Conservation (phyloP, 768 basidiomycete species). For the Chlorophyllum brunneum region DNA sequence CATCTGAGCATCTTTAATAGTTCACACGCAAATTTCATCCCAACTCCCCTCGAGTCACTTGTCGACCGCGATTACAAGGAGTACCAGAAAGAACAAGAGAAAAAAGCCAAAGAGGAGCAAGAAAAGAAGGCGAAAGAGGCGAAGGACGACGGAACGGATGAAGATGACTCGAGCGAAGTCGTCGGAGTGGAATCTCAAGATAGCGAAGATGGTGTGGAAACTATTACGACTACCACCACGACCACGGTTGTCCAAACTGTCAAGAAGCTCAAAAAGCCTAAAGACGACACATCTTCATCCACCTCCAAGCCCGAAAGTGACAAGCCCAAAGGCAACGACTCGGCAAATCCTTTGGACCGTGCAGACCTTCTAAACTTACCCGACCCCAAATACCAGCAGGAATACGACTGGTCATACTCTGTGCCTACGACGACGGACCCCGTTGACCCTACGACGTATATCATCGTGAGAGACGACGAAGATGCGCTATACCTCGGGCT, state of each 20-base stretch:
- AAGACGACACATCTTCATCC: conserved; percentile 2
- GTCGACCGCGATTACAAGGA: conserved; percentile 33
- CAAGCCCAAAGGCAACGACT: background rate
- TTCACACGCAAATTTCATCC: conserved; percentile 27
- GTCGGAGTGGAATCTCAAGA: conserved; percentile 2
- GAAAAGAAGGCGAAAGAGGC: conserved; percentile 21
- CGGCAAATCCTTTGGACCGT: background rate
- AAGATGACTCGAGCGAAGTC: background rate
- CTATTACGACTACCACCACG: conserved; percentile 25
- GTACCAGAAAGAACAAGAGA: conserved; percentile 24
- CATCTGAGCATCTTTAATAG: conserved; percentile 16
- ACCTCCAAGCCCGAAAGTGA: background rate
- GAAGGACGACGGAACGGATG: background rate
- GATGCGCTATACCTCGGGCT: conserved; percentile 37
- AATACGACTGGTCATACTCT: background rate
- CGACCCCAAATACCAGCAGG: conserved; percentile 8
- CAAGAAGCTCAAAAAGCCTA: conserved; percentile 20
- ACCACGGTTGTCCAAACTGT: conserved; percentile 22
- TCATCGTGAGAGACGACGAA: conserved; percentile 26
- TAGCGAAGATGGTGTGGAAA: conserved; percentile 19
- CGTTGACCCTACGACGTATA: conserved; percentile 19
- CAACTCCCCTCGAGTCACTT: conserved; percentile 29
- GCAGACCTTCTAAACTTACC: conserved; percentile 2
- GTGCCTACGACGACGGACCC: background rate
- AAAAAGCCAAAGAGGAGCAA: conserved; percentile 14